Percentiles rank a stretch among this genome's conserved stretches.
Evolutionary conservation across 129 eudicot genomes (phyloP).

Genomic region (Chrysanthemum makinoi): DNA sequence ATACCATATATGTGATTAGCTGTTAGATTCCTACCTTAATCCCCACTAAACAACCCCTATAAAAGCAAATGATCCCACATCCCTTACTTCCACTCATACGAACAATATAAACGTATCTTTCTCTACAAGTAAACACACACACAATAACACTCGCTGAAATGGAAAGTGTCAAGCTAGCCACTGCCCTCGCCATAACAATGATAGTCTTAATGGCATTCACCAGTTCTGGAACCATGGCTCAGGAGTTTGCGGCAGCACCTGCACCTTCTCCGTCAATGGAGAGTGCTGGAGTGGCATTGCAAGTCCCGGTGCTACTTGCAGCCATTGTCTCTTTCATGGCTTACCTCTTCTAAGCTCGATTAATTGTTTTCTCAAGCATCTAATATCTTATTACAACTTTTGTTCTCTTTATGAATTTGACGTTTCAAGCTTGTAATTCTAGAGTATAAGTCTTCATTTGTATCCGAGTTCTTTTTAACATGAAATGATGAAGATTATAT

Average conservation of each 20-base stretch:
- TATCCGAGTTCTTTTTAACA: not conserved
- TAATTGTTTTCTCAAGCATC: not conserved
- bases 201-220: slow-evolving; percentile 27
- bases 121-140: not conserved
- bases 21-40: slow-evolving; percentile 29
- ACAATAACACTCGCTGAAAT: not conserved
- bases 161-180: slow-evolving; percentile 20
- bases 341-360: slow-evolving; percentile 27
- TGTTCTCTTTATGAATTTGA: not conserved
- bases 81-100: slow-evolving; percentile 12
- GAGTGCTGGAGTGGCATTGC: slow-evolving; percentile 36
- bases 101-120: not conserved
- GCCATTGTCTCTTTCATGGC: slow-evolving; percentile 35
- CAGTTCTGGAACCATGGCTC: slow-evolving; percentile 29
- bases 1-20: slow-evolving; percentile 20
- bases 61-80: not conserved
- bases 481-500: slow-evolving; percentile 21
- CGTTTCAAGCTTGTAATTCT: slow-evolving; percentile 11
- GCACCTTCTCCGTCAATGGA: slow-evolving; percentile 54
- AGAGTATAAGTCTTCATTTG: slow-evolving; percentile 15
- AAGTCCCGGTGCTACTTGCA: slow-evolving; percentile 35
- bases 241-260: slow-evolving; percentile 35
- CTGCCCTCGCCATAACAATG: slow-evolving; percentile 18
- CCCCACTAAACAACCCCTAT: slow-evolving; percentile 16
- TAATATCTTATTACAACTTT: not conserved